phyloP scores from a whole-genome alignment of 805 yeast genomes.

The Lachancea waltii region DNA sequence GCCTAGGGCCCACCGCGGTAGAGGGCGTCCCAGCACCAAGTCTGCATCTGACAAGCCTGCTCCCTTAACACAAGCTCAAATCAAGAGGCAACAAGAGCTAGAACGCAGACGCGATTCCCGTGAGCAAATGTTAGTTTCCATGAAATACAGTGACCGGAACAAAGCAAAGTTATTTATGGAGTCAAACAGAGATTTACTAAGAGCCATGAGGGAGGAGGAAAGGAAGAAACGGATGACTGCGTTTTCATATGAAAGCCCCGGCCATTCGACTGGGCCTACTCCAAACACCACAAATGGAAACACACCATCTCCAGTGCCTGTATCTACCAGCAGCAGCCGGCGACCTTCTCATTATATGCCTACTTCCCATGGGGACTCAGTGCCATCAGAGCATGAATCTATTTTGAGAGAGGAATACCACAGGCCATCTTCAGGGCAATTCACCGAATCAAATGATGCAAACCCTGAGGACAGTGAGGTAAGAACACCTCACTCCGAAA shows the following conservation, averaged over 20 bases:
- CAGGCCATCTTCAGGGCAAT: neutral
- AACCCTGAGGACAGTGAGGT: slow-evolving; percentile 3
- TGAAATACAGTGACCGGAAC: slow-evolving; percentile 32
- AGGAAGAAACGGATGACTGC: slow-evolving; percentile 28
- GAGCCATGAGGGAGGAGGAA: slow-evolving; percentile 31
- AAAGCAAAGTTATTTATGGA: slow-evolving; percentile 31
- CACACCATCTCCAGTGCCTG: slow-evolving; percentile 7
- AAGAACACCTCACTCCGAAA: slow-evolving; percentile 6
- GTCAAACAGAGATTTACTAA: slow-evolving; percentile 27
- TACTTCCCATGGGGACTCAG: slow-evolving; percentile 1
- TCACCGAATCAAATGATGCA: neutral
- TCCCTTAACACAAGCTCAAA: slow-evolving; percentile 4
- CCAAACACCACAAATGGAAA: slow-evolving; percentile 6
- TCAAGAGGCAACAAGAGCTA: slow-evolving; percentile 24
- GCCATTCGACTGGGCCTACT: slow-evolving; percentile 3
- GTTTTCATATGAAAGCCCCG: slow-evolving; percentile 11
- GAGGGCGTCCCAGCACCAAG: slow-evolving; percentile 8
- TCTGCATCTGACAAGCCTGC: slow-evolving; percentile 6
- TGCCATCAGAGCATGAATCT: neutral
- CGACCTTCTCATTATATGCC: slow-evolving; percentile 1
- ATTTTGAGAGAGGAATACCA: neutral
- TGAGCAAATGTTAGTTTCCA: slow-evolving; percentile 31
- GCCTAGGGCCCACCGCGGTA: slow-evolving; percentile 3
- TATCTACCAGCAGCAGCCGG: neutral
- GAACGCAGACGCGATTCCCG: slow-evolving; percentile 29